Evolutionary conservation across 352 stramenopile species (phyloP), one percentile per base, ranked within the genome.

Genomic region (Phytophthora pisi): DNA sequence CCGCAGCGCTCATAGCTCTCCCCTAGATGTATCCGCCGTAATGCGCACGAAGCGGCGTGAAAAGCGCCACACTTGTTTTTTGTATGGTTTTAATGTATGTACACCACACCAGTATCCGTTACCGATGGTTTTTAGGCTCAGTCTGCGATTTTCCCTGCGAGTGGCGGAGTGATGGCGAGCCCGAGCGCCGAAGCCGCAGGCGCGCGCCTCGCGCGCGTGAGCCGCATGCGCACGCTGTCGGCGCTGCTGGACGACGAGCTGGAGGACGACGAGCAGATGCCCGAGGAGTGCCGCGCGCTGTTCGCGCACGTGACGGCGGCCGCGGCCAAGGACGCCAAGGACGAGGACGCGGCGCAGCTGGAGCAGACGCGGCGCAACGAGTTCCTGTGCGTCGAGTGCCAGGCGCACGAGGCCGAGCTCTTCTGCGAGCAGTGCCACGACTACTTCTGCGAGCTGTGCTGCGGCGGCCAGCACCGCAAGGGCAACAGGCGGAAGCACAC

Each of bases 401-500:
- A 73, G 26, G 84, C 75, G 16, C 81, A 92, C 64, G 80, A 81
- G 36, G 81, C 84, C 34, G 82, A 92, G 47, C 68, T 93, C 45
- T 93, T 92, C 57, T 96, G 89, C 61, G 89, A 95, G 75, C 86
- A 95, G 68, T 96, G 89, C 62, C 82, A 93, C 67, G 88, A 96
- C 74, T 93, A 95, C 67, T 96, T 94, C 58, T 96, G 89, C 51
- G 83, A 90, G 57, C 69, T 96, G 6, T 96, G 89, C 75, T 95
- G 75, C 42, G 81, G 79, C 31, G 86, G 84, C 3, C 89, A 96
- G 74, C 89, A 96, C 63, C 89, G 89, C 68, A 95, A 95, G 64
- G 89, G 89, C 42, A 92, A 91, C 57, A 74, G 89, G 52, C 72
- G 81, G 54, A 72, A 66, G 42, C 88, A 96, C 74, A 95, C 87